Evolutionary conservation across 192 early-diverging fungal species (phyloP).

Genomic region (Globomyces pollinis-pini): DNA sequence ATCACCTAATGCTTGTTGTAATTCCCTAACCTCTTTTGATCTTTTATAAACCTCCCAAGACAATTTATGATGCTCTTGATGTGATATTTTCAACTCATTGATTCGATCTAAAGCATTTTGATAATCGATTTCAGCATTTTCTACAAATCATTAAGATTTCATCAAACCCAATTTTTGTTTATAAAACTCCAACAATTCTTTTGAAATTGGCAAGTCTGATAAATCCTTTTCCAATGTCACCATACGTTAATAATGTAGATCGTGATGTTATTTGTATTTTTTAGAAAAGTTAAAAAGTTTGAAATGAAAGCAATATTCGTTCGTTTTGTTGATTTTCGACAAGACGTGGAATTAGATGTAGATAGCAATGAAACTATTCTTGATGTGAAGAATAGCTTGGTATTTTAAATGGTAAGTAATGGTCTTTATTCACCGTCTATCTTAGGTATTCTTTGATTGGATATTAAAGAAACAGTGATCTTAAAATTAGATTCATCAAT

Average conservation of each 20-base stretch:
- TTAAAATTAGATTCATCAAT: not conserved
- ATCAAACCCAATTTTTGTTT: conserved; percentile 15
- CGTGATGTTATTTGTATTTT: too few species aligned
- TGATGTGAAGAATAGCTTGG: too few species aligned
- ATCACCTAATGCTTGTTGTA: conserved; percentile 42
- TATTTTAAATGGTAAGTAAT: too few species aligned
- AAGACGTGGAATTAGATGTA: too few species aligned
- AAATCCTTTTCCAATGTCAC: too few species aligned
- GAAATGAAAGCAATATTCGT: not conserved
- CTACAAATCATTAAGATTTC: conserved; percentile 17
- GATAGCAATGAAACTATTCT: too few species aligned
- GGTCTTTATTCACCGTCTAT: too few species aligned
- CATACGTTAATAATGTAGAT: too few species aligned
- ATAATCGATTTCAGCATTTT: conserved; percentile 32
- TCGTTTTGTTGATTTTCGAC: not conserved
- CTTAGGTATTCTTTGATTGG: not conserved
- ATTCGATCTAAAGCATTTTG: conserved; percentile 23
- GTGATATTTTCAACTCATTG: conserved; percentile 29
- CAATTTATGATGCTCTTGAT: conserved; percentile 37
- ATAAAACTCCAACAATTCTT: conserved; percentile 20
- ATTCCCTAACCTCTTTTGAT: conserved; percentile 33
- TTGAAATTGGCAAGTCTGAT: not conserved
- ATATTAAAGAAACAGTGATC: not conserved
- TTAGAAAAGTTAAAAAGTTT: too few species aligned
- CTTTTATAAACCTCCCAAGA: conserved; percentile 40